Evolutionary conservation across 768 basidiomycete genomes (phyloP).

Genomic region (Pisolithus albus): DNA sequence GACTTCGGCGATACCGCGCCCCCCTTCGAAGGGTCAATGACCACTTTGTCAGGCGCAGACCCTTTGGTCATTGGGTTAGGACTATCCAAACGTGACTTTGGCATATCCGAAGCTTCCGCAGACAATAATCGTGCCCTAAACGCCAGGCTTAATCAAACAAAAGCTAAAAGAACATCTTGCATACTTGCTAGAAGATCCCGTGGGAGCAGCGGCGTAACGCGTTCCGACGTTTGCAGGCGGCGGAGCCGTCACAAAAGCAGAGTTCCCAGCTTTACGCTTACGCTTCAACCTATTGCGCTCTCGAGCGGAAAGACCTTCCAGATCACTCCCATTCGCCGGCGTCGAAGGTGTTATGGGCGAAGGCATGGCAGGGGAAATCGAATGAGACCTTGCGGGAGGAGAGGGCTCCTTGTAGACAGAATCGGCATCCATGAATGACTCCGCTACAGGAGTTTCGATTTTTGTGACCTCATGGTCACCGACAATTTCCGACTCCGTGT

Average conservation of each 20-base stretch:
- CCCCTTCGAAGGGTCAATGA: conserved; percentile 76
- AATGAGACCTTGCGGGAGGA: conserved; percentile 36
- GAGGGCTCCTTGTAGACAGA: conserved; percentile 35
- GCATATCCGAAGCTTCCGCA: conserved; percentile 46
- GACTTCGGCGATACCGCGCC: conserved; percentile 77
- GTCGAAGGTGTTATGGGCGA: conserved; percentile 42
- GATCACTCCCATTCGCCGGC: conserved; percentile 38
- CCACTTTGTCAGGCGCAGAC: conserved; percentile 51
- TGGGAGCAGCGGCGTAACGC: conserved; percentile 55
- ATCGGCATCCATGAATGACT: conserved; percentile 43
- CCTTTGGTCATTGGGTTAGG: conserved; percentile 40
- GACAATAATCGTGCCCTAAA: conserved; percentile 68
- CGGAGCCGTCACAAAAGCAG: conserved; percentile 69
- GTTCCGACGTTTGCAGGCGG: conserved; percentile 53
- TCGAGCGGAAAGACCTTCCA: conserved; percentile 70
- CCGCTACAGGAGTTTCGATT: conserved; percentile 30
- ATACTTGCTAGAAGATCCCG: conserved; percentile 55
- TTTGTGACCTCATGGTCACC: conserved; percentile 37
- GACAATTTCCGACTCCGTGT: conserved; percentile 43
- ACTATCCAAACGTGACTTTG: conserved; percentile 52
- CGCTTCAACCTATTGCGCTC: conserved; percentile 93
- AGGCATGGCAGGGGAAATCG: conserved; percentile 38
- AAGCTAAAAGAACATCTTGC: conserved; percentile 10
- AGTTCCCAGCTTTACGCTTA: conserved; percentile 83
- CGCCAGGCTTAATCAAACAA: conserved; percentile 1